A percentile compares a stretch with the other conserved stretches of the same genome.
Evolutionary conservation across 2,329 filamentous ascomycete species (phyloP).

Genomic region (Bimuria novae-zelandiae): DNA sequence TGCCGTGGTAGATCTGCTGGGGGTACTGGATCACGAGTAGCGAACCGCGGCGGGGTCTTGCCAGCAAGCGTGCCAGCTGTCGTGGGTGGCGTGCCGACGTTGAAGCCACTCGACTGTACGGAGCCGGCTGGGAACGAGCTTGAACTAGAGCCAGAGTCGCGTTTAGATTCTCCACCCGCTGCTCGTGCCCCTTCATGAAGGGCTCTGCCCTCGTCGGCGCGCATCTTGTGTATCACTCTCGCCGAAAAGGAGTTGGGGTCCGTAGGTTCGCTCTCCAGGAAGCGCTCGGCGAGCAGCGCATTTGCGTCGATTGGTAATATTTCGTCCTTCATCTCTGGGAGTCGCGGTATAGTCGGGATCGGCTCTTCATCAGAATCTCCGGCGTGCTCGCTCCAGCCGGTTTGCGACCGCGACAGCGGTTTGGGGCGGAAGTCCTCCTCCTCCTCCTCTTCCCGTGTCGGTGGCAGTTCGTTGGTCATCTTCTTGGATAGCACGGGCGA

Average conservation of each 20-base stretch:
- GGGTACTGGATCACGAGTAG: conserved; percentile 16
- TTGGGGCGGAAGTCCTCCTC: conserved; percentile 59
- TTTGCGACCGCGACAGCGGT: conserved; percentile 62
- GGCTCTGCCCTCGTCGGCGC: conserved; percentile 56
- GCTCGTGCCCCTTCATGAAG: conserved; percentile 51
- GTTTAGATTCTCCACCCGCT: conserved; percentile 23
- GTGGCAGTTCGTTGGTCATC: conserved; percentile 28
- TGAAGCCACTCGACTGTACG: conserved; percentile 18
- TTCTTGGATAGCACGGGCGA: conserved; percentile 31
- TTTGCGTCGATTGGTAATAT: conserved; percentile 34
- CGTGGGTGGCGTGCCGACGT: conserved; percentile 30
- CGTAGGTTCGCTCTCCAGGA: conserved; percentile 35
- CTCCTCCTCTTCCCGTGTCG: conserved; percentile 43
- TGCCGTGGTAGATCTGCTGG: conserved; percentile 20
- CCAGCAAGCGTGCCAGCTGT: conserved; percentile 24
- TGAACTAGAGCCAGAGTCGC: conserved; percentile 38
- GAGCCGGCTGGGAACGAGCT: conserved; percentile 33
- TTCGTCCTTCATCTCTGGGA: conserved; percentile 30
- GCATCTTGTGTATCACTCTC: conserved; percentile 56
- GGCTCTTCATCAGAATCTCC: conserved; percentile 40
- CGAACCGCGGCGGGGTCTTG: conserved; percentile 28
- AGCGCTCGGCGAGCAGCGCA: conserved; percentile 29
- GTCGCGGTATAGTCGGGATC: conserved; percentile 47
- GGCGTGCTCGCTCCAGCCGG: conserved; percentile 49
- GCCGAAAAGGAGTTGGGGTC: conserved; percentile 53